These are phyloP conservation scores for Geotrichum klebahnii DNA, from an alignment of 1,139 yeast species.

Conservation along the genomic window DNA sequence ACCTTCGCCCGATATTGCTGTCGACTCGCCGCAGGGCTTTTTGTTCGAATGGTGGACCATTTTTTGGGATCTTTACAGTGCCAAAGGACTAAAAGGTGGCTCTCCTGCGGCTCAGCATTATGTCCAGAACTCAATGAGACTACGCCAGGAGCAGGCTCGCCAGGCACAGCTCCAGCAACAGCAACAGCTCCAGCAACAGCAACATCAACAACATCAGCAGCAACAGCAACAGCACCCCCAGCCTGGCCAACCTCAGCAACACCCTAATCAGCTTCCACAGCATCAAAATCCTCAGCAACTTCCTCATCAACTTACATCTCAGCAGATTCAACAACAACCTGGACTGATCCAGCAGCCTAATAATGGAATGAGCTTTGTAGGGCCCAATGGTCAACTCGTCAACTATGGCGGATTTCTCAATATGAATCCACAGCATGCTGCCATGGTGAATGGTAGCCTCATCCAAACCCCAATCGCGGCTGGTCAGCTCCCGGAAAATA, in stretches of 20 bases:
- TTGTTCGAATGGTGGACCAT: constrained; percentile 94
- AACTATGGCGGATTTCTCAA: constrained; percentile 8
- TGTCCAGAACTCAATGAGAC: constrained; percentile 54
- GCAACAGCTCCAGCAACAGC: constrained; percentile 8
- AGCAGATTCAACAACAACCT: constrained; percentile 27
- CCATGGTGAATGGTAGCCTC: constrained; percentile 16
- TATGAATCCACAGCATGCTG: constrained; percentile 19
- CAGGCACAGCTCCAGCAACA: constrained; percentile 37
- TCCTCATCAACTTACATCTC: constrained; percentile 28
- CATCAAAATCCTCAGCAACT: constrained; percentile 25
- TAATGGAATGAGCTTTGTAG: constrained; percentile 14
- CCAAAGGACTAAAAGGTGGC: constrained; percentile 62
- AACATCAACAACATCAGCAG: constrained; percentile 11
- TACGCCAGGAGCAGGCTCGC: constrained; percentile 49
- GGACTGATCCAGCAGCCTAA: constrained; percentile 19
- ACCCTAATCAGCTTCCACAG: constrained; percentile 24
- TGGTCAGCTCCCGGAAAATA: constrained; percentile 26
- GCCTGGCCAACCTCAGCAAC: too few species aligned
- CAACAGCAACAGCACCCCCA: not conserved
- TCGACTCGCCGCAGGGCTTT: constrained; percentile 79
- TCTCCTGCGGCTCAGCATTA: constrained; percentile 65
- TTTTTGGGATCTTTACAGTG: constrained; percentile 90
- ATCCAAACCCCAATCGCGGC: constrained; percentile 18
- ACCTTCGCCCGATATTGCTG: constrained; percentile 30
- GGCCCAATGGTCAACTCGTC: constrained; percentile 22